Evolutionary conservation across 2,329 filamentous ascomycete genomes (phyloP).

Genomic region (Aspergillus aculeatus): DNA sequence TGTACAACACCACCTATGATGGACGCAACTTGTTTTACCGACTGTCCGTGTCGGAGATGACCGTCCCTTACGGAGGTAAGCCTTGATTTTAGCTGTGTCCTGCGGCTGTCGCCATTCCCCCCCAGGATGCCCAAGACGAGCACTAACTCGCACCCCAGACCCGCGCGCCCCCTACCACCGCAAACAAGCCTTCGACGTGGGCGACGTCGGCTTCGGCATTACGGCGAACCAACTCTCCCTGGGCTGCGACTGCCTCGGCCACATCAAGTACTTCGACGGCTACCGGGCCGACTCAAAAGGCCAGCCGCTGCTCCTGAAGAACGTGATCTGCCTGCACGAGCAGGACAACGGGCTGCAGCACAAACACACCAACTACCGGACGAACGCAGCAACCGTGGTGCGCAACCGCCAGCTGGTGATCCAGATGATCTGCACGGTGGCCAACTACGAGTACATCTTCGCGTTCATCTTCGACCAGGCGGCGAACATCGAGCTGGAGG

Average conservation of each 20-base stretch:
- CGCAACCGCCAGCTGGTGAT: constrained; percentile 67
- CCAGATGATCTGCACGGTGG: constrained; percentile 69
- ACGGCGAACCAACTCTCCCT: constrained; percentile 69
- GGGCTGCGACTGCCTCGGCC: constrained; percentile 69
- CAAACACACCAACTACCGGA: constrained; percentile 73
- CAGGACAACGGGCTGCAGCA: constrained; percentile 69
- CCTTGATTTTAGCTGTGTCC: background rate
- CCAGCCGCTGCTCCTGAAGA: constrained; percentile 57
- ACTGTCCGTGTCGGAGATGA: constrained; percentile 67
- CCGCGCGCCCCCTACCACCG: constrained; percentile 67
- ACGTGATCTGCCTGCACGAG: constrained; percentile 69
- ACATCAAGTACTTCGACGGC: constrained; percentile 66
- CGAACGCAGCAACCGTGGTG: constrained; percentile 61
- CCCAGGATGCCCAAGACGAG: no score
- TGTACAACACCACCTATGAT: constrained; percentile 67
- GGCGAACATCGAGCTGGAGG: constrained; percentile 65
- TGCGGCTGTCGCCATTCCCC: background rate
- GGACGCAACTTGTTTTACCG: constrained; percentile 65
- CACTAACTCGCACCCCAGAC: constrained; percentile 40
- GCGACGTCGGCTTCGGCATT: constrained; percentile 65
- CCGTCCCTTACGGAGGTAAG: constrained; percentile 47
- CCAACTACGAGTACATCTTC: constrained; percentile 73
- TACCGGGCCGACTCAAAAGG: constrained; percentile 61
- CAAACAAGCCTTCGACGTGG: constrained; percentile 69
- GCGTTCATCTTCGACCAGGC: constrained; percentile 72